Conservation (phyloP, 352 stramenopile genomes). For the Phytopythium mirpurense region DNA sequence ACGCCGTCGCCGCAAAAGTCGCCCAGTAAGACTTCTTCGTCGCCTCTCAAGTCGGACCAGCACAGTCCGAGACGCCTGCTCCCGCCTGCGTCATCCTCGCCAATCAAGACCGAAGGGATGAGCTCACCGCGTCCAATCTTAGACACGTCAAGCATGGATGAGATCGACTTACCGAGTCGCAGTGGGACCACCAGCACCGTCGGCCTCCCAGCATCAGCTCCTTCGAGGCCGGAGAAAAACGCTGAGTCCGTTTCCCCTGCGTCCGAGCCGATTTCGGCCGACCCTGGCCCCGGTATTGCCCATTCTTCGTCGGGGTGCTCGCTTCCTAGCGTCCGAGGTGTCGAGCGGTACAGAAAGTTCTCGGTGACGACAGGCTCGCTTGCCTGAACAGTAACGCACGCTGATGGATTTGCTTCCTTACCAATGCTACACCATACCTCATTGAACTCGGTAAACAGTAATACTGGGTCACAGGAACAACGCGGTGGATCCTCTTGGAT, state of each 20-base stretch:
- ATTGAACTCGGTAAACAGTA: not conserved
- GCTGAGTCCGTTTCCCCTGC: not conserved
- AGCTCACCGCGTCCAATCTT: not conserved
- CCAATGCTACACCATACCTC: not conserved
- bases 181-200: not conserved
- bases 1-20: not conserved
- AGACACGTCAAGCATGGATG: not conserved
- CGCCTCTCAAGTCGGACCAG: constrained; percentile 4
- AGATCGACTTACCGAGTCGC: not conserved
- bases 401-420: not conserved
- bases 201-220: not conserved
- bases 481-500: not conserved
- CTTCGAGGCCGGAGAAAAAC: not conserved
- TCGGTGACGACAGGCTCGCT: constrained; percentile 8
- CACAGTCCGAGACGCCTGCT: constrained; percentile 3
- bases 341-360: constrained; percentile 47
- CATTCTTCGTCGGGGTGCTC: constrained; percentile 17
- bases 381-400: not conserved
- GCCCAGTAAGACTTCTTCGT: not conserved
- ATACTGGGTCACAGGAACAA: not conserved
- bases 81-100: not conserved
- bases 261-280: not conserved
- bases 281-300: not conserved
- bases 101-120: constrained; percentile 2
- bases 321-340: constrained; percentile 46